phyloP scores from a whole-genome alignment of 176 grass and related monocot species.

The Eragrostis nindensis region DNA sequence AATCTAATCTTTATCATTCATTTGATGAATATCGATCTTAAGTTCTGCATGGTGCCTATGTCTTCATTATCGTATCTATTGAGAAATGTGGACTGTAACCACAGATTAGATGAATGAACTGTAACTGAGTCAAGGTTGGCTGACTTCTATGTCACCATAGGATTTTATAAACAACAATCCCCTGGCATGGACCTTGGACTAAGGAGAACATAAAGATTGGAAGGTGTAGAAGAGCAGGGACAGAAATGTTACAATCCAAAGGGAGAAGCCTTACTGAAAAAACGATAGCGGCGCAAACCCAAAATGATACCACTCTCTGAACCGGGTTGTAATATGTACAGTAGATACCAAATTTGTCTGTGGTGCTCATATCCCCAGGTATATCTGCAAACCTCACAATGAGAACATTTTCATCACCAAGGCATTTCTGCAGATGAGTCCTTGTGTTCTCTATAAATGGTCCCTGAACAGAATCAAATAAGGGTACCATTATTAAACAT shows the following conservation, averaged over 20 bases:
- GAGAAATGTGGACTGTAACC: too few species aligned
- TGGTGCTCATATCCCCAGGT: background rate
- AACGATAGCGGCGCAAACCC: constrained; percentile 57
- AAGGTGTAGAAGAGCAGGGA: background rate
- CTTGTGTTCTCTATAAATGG: constrained; percentile 66
- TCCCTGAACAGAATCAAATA: constrained; percentile 58
- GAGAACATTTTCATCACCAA: constrained; percentile 89
- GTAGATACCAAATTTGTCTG: constrained; percentile 3
- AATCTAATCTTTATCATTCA: too few species aligned
- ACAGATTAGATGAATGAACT: too few species aligned
- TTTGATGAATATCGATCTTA: too few species aligned
- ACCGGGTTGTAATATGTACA: constrained; percentile 46
- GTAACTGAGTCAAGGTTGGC: too few species aligned
- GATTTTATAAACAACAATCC: too few species aligned
- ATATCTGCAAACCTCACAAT: constrained; percentile 62
- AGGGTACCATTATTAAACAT: background rate
- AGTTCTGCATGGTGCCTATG: too few species aligned
- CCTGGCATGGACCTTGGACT: too few species aligned
- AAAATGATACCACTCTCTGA: constrained; percentile 65
- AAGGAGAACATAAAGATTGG: too few species aligned
- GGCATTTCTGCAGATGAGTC: constrained; percentile 66
- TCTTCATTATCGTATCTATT: too few species aligned
- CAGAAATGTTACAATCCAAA: background rate
- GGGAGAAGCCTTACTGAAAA: constrained; percentile 50
- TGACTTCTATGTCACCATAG: too few species aligned